Base-by-base conservation (phyloP, 2,329 filamentous ascomycete genomes). In the Phialocephala sp. region DNA sequence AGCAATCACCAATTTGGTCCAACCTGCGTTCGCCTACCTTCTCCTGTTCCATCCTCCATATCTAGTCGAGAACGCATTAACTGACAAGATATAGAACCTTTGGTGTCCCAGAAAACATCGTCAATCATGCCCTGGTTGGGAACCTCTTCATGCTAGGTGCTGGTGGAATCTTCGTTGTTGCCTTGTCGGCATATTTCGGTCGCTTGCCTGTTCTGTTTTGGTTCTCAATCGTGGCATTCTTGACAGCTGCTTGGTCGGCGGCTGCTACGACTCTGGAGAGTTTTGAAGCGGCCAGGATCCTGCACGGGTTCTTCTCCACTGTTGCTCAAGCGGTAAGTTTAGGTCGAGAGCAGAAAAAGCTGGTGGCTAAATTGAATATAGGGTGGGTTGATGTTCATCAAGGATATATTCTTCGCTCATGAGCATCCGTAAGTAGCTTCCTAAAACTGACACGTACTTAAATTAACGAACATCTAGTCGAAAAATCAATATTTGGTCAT, bases 341-440 rank as follows among this genome's bases (percentile, higher is more conserved):
- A 27, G 9, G n/a, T 35, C 22, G 15, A 24, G 18, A 24, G 20
- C 3, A 12, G 5, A 22, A 32, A 6, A 24, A 12, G 6, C 3
- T 50, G n/a, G 5, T 22, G 4, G 41, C 41, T 60, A 71, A 65
- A 24, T 64, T 79, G 20, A 9, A 73, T 75, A 6, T 80, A 83
- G 66, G 78, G 79, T 18, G 83, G 82, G 8, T 75, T 86, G 60
- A 83, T 84, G 72, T 83, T 83, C 71, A 83, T 86, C 73, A 83
- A 85, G 61, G 85, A 88, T 73, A 80, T 86, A 63, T 88, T 85
- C 76, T 87, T 85, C 77, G 85, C 86, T 74, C 85, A 87, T 69
- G 81, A 87, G 66, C 78, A 68, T 56, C 27, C 82, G 1, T 64
- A 55, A 59, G 55, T 50, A 5, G 24, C 15, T 37, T 45, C 3